These are phyloP conservation scores for Boletus tylopilopsis DNA, from an alignment of 768 basidiomycete genomes.

Conservation along the genomic window DNA sequence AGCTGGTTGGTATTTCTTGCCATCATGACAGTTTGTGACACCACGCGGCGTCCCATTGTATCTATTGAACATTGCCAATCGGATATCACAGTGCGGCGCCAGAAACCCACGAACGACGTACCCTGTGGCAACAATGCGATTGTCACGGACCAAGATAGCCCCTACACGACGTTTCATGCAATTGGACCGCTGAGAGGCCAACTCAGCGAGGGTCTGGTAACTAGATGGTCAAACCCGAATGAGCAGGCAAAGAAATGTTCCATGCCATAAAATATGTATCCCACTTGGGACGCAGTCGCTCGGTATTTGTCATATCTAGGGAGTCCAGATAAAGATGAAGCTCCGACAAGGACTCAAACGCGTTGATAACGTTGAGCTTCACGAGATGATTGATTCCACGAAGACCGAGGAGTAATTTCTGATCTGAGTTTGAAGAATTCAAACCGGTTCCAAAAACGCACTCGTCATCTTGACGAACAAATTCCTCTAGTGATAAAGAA, in stretches of 20 bases:
- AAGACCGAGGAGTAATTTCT: constrained; percentile 8
- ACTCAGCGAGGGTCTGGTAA: constrained; percentile 75
- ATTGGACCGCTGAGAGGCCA: constrained; percentile 87
- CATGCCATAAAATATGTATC: constrained; percentile 96
- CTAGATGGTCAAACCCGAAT: constrained; percentile 2
- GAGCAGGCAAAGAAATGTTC: not conserved
- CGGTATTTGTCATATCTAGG: constrained; percentile 65
- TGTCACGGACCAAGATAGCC: constrained; percentile 84
- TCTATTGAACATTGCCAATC: constrained; percentile 34
- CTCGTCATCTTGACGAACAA: constrained; percentile 69
- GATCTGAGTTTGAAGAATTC: constrained; percentile 19
- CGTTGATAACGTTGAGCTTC: constrained; percentile 59
- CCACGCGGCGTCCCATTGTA: constrained; percentile 98
- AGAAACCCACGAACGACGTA: constrained; percentile 29
- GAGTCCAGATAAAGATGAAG: constrained; percentile 63
- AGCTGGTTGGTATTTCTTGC: constrained; percentile 3
- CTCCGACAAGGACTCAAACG: constrained; percentile 50
- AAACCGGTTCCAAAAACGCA: constrained; percentile 52
- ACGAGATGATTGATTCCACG: constrained; percentile 42
- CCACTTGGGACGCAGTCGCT: constrained; percentile 86
- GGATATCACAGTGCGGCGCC: not conserved
- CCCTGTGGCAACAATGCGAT: constrained; percentile 79
- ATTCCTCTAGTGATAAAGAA: constrained; percentile 57
- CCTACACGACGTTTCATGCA: constrained; percentile 98
- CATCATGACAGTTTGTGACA: constrained; percentile 73